These are phyloP conservation scores for Chimonanthus salicifolius DNA, from an alignment of 164 flowering plant species.

Conservation along the genomic window DNA sequence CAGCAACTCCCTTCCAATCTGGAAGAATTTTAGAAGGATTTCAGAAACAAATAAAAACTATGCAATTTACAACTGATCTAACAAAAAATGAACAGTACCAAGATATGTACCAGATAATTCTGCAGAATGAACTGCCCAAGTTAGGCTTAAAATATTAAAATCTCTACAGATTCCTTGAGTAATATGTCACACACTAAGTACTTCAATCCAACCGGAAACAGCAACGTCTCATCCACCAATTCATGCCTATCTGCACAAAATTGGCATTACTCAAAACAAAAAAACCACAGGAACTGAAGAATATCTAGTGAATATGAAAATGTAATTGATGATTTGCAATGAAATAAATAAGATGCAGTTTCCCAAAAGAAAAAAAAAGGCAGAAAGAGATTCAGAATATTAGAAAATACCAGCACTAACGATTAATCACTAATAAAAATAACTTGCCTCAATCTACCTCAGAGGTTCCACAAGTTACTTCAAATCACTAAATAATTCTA, in stretches of 20 bases:
- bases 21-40: neutral
- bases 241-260: neutral
- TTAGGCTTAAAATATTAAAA: neutral
- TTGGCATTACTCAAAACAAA: neutral
- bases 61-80: neutral
- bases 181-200: neutral
- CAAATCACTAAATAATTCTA: neutral
- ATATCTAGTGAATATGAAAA: neutral
- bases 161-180: neutral
- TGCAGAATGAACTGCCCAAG: too few species aligned
- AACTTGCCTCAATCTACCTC: neutral
- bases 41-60: neutral
- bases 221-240: neutral
- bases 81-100: neutral
- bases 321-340: neutral
- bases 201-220: neutral
- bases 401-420: neutral
- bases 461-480: neutral
- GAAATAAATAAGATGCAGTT: neutral
- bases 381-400: neutral
- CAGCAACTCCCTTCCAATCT: conserved; percentile 14
- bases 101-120: neutral
- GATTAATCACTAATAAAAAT: neutral
- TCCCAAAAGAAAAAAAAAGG: neutral
- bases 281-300: neutral